Evolutionary conservation across 2,329 filamentous ascomycete genomes (phyloP).

Genomic region (Fusarium chlamydosporum): DNA sequence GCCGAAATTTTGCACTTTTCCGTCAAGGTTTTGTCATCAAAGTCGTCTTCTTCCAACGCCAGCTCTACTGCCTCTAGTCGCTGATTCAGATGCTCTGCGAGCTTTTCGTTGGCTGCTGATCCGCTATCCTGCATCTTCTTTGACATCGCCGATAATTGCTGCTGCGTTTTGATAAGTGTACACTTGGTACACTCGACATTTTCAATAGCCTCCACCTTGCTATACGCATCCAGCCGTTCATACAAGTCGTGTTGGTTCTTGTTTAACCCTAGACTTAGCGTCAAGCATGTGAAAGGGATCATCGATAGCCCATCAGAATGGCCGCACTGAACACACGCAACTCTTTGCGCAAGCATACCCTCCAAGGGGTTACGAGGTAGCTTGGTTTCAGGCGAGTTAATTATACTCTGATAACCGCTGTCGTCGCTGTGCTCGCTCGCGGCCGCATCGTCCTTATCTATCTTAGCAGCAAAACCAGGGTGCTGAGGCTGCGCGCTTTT

Average conservation of each 20-base stretch:
- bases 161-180: constrained; percentile 75
- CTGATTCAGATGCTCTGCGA: constrained; percentile 63
- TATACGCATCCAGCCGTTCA: constrained; percentile 87
- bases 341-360: constrained; percentile 87
- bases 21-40: constrained; percentile 76
- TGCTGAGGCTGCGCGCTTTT: constrained; percentile 48
- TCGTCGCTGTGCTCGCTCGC: constrained; percentile 68
- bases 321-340: constrained; percentile 88
- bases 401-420: constrained; percentile 68
- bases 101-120: constrained; percentile 61
- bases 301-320: constrained; percentile 90
- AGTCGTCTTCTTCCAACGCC: constrained; percentile 84
- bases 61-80: constrained; percentile 76
- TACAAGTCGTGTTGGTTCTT: constrained; percentile 76
- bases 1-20: constrained; percentile 76
- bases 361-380: constrained; percentile 82
- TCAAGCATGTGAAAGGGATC: constrained; percentile 94
- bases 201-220: constrained; percentile 85
- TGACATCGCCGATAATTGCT: constrained; percentile 64
- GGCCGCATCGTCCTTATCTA: constrained; percentile 59
- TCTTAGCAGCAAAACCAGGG: constrained; percentile 59
- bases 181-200: constrained; percentile 94
- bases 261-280: constrained; percentile 80
- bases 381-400: constrained; percentile 55
- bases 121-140: constrained; percentile 56